phyloP scores from a whole-genome alignment of 805 yeast species.

The Blastobotrys chiropterorum region DNA sequence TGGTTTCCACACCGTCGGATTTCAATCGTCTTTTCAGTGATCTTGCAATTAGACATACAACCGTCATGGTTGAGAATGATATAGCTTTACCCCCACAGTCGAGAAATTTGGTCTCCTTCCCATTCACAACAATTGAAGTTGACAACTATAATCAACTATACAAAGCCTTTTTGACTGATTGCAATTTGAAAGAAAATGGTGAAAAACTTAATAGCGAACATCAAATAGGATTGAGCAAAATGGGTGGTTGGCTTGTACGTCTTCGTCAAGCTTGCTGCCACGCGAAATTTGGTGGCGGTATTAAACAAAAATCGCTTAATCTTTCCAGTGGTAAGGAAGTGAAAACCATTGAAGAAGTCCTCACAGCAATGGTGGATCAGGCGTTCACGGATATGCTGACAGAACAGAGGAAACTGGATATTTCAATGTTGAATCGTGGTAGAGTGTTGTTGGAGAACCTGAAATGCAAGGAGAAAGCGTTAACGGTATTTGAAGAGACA shows the following conservation, averaged over 20 bases:
- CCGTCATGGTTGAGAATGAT: slow-evolving; percentile 72
- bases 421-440: slow-evolving; percentile 52
- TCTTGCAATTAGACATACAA: slow-evolving; percentile 73
- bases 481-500: slow-evolving; percentile 35
- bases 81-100: slow-evolving; percentile 74
- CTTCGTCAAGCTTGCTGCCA: slow-evolving; percentile 81
- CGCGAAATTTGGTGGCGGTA: slow-evolving; percentile 38
- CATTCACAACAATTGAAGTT: slow-evolving; percentile 78
- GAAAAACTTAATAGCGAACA: background rate
- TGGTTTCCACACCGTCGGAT: slow-evolving; percentile 34
- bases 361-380: slow-evolving; percentile 55
- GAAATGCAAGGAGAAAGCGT: slow-evolving; percentile 46
- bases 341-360: slow-evolving; percentile 60
- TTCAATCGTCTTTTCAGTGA: slow-evolving; percentile 47
- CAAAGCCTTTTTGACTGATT: slow-evolving; percentile 47
- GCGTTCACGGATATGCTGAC: slow-evolving; percentile 45
- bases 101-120: slow-evolving; percentile 60
- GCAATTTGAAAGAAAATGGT: slow-evolving; percentile 36
- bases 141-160: slow-evolving; percentile 68
- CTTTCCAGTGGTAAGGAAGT: slow-evolving; percentile 29
- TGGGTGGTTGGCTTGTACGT: slow-evolving; percentile 58
- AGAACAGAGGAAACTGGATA: slow-evolving; percentile 43
- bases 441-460: slow-evolving; percentile 54
- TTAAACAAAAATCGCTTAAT: too few species aligned
- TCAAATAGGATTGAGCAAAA: slow-evolving; percentile 32